Evolutionary conservation across 306 rosid species (phyloP).

Genomic region (Quercus bicolor): DNA sequence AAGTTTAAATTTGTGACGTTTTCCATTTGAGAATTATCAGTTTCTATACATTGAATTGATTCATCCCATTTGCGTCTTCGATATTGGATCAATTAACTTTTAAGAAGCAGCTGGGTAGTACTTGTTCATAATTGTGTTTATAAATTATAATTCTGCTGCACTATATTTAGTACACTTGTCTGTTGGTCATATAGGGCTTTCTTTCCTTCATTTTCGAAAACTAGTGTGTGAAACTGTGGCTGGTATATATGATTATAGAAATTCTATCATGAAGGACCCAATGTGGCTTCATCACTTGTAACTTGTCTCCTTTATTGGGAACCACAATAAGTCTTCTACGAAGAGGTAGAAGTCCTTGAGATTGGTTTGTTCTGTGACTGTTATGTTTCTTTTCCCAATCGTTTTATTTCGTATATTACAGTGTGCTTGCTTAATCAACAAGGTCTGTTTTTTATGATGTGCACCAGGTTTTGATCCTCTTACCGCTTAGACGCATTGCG

Average conservation of each 20-base stretch:
- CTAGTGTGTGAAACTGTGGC: neutral
- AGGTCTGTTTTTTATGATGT: slow-evolving; percentile 5
- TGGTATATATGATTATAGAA: neutral
- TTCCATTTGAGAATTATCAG: neutral
- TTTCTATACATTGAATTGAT: neutral
- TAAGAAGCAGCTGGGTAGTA: neutral
- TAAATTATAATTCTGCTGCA: neutral
- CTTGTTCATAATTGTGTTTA: neutral
- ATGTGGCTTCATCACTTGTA: neutral
- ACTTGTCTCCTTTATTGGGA: neutral
- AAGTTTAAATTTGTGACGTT: neutral
- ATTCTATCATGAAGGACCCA: neutral
- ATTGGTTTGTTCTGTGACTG: neutral
- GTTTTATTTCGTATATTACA: neutral
- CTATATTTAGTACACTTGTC: neutral
- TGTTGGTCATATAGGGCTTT: neutral
- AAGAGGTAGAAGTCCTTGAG: neutral
- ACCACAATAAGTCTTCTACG: neutral
- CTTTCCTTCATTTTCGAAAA: neutral
- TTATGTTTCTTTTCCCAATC: neutral
- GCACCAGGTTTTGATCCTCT: slow-evolving; percentile 71
- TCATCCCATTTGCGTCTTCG: neutral
- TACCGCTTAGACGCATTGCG: slow-evolving; percentile 69
- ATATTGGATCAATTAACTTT: neutral
- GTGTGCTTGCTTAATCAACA: neutral